Evolutionary conservation across 1,284 basidiomycete species (phyloP).

Genomic region (Microbotryum scabiosae): DNA sequence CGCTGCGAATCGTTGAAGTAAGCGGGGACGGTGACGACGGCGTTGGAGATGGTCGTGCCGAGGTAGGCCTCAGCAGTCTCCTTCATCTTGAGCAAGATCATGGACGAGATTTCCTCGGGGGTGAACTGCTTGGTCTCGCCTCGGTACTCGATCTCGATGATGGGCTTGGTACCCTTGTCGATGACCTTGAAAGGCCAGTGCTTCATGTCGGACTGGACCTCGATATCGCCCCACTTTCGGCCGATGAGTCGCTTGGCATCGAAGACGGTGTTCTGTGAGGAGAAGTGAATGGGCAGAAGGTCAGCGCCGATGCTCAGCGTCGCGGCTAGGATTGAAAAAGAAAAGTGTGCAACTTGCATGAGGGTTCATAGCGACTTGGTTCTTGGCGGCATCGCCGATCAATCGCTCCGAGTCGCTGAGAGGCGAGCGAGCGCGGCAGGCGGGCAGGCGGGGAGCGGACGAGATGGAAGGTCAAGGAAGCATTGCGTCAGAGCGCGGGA

Average conservation of each 20-base stretch:
- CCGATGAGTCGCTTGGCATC: constrained; percentile 87
- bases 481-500: no score
- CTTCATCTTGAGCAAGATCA: constrained; percentile 92
- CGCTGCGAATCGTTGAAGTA: constrained; percentile 98
- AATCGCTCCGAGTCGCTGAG: constrained; percentile 74
- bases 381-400: constrained; percentile 87
- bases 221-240: constrained; percentile 70
- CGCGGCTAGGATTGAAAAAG: no score
- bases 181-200: constrained; percentile 79
- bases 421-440: no score
- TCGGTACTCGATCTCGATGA: constrained; percentile 79
- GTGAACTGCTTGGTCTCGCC: constrained; percentile 89
- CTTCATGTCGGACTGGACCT: constrained; percentile 91
- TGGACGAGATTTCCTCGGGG: constrained; percentile 94
- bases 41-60: constrained; percentile 70
- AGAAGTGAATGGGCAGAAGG: background rate
- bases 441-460: no score
- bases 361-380: constrained; percentile 55
- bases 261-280: constrained; percentile 55
- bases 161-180: constrained; percentile 74
- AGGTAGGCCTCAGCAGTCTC: constrained; percentile 97
- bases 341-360: constrained; percentile 22
- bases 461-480: no score
- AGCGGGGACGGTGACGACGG: constrained; percentile 63
- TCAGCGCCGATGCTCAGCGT: background rate